A percentile compares a stretch with the other conserved stretches of the same genome.
These are phyloP conservation scores for Chlorella sp. DNA, from an alignment of 139 green algal genomes.

Conservation along the genomic window DNA sequence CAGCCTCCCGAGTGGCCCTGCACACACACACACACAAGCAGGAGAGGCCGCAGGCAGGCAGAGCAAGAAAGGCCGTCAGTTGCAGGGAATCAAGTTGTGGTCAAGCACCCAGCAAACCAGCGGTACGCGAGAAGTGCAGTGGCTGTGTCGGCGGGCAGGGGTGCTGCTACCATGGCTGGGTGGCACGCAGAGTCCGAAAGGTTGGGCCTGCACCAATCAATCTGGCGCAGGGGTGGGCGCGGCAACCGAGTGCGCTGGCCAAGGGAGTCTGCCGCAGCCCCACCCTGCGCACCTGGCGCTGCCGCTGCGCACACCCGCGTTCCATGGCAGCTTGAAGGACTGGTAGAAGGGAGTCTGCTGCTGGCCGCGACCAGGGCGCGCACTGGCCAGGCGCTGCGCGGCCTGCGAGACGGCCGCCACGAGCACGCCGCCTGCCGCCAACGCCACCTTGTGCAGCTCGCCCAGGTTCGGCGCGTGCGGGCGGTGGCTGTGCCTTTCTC, in stretches of 20 bases:
- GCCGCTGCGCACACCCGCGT: background rate
- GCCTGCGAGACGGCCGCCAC: conserved; percentile 37
- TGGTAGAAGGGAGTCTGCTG: conserved; percentile 36
- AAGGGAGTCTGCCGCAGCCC: background rate
- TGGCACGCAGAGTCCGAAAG: too few relatives aligned
- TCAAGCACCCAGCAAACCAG: background rate
- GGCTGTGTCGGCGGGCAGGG: too few relatives aligned
- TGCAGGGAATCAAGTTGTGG: background rate
- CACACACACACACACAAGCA: background rate
- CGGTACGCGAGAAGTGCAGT: too few relatives aligned
- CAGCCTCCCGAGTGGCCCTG: conserved; percentile 26
- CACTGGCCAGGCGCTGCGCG: conserved; percentile 20
- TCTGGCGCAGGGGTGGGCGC: background rate
- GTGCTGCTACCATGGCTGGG: too few relatives aligned
- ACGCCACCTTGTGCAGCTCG: conserved; percentile 26
- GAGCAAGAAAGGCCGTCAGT: background rate
- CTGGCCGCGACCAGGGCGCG: background rate
- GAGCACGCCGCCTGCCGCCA: conserved; percentile 33
- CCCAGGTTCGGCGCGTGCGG: background rate
- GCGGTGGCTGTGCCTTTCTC: background rate
- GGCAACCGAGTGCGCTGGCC: too few relatives aligned
- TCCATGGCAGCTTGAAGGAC: conserved; percentile 42
- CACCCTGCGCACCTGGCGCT: conserved; percentile 6
- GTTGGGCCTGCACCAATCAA: background rate
- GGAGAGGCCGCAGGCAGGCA: background rate